A percentile compares a stretch with the other conserved stretches of the same genome.
phyloP scores from a whole-genome alignment of 2,329 filamentous ascomycete genomes.

The Fusarium nematophilum region DNA sequence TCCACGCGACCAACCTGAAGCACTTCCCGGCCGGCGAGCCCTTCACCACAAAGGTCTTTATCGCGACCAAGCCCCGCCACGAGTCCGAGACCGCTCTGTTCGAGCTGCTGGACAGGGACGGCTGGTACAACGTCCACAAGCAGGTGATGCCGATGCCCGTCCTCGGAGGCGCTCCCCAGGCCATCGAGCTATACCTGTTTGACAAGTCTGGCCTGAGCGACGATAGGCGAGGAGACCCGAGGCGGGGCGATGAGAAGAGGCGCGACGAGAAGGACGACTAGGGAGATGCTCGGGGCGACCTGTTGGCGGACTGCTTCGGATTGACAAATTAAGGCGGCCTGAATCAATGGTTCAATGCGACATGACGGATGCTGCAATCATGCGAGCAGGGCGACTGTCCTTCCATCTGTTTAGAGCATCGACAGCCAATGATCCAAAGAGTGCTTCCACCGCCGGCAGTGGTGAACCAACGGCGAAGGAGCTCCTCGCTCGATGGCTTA shows the following conservation, averaged over 20 bases:
- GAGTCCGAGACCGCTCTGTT: slow-evolving; percentile 63
- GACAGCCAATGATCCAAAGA: slow-evolving; percentile 33
- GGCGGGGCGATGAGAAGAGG: neutral
- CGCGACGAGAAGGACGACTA: slow-evolving; percentile 14
- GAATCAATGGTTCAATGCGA: slow-evolving; percentile 8
- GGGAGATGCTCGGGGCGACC: neutral
- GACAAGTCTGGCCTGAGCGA: slow-evolving; percentile 49
- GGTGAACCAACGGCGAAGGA: neutral
- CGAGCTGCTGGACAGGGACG: slow-evolving; percentile 56
- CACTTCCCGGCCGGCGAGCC: slow-evolving; percentile 30
- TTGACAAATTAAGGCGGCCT: slow-evolving; percentile 20
- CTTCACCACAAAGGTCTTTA: slow-evolving; percentile 57
- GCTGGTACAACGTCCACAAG: slow-evolving; percentile 58
- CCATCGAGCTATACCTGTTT: slow-evolving; percentile 65
- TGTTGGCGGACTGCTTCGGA: slow-evolving; percentile 6
- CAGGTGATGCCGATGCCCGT: slow-evolving; percentile 59
- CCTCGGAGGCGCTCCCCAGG: slow-evolving; percentile 56
- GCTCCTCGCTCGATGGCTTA: neutral
- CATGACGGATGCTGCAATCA: neutral
- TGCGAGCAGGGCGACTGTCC: slow-evolving; percentile 28
- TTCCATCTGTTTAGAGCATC: neutral
- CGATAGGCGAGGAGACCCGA: slow-evolving; percentile 19
- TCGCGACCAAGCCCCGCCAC: slow-evolving; percentile 68
- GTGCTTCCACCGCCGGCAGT: slow-evolving; percentile 22
- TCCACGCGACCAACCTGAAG: slow-evolving; percentile 54